Evolutionary conservation across 2,329 filamentous ascomycete species (phyloP).

Genomic region (Coniochaeta sp.): DNA sequence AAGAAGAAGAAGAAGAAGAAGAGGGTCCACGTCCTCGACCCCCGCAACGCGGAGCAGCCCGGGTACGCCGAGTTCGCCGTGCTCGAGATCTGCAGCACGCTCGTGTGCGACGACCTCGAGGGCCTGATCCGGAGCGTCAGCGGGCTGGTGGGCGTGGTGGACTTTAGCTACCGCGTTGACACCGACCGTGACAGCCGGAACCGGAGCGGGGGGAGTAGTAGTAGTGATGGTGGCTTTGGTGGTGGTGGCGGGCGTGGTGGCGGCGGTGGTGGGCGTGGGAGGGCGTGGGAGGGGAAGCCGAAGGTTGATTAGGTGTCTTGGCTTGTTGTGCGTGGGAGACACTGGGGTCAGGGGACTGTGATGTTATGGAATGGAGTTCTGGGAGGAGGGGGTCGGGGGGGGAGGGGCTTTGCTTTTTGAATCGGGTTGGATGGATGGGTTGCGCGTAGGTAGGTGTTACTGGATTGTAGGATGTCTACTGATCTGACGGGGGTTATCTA

Average conservation of each 20-base stretch:
- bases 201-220: constrained; percentile 1
- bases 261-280: neutral
- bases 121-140: constrained; percentile 55
- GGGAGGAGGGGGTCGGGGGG: too few relatives aligned
- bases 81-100: constrained; percentile 62
- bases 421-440: neutral
- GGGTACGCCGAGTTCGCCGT: constrained; percentile 72
- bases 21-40: constrained; percentile 44
- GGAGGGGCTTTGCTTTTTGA: neutral
- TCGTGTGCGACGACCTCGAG: constrained; percentile 63
- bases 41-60: constrained; percentile 60
- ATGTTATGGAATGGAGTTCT: neutral
- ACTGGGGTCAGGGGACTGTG: neutral
- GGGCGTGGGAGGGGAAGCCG: constrained; percentile 11
- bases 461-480: too few relatives aligned
- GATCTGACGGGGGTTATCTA: too few relatives aligned
- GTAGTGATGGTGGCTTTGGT: neutral
- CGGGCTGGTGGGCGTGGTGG: constrained; percentile 64
- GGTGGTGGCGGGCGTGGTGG: neutral
- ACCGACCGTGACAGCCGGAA: too few relatives aligned
- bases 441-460: too few relatives aligned
- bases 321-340: neutral
- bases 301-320: constrained; percentile 9
- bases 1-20: neutral
- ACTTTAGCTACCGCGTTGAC: constrained; percentile 61